Percentiles rank a stretch among this genome's conserved stretches.
These are phyloP conservation scores for Scheffersomyces cryptocercus DNA, from an alignment of 1,139 yeast genomes.

Conservation along the genomic window DNA sequence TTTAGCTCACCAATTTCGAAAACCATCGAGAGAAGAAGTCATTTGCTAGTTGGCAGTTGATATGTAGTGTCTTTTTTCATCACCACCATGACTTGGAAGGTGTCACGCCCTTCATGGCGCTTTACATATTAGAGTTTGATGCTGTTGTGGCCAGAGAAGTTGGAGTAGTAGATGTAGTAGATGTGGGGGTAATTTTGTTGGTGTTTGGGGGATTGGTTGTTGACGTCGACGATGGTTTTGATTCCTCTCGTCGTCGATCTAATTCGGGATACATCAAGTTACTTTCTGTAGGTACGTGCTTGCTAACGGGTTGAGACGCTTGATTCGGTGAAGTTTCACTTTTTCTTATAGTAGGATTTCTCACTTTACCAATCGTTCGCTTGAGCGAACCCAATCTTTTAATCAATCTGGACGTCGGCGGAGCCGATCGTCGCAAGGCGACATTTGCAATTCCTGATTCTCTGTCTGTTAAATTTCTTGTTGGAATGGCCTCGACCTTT, in stretches of 20 bases:
- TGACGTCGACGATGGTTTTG: constrained; percentile 1
- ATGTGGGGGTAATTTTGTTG: not conserved
- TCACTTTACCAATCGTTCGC: no score
- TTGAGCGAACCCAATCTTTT: no score
- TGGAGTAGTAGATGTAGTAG: not conserved
- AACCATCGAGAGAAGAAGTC: not conserved
- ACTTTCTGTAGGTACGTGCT: not conserved
- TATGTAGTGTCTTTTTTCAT: not conserved
- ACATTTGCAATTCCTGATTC: not conserved
- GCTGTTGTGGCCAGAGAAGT: not conserved
- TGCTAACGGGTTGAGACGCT: not conserved
- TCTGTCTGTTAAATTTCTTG: not conserved
- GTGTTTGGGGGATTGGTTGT: not conserved
- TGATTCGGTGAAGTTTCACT: no score
- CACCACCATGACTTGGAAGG: not conserved
- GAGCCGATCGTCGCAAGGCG: not conserved
- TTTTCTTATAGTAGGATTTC: no score
- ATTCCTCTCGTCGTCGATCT: not conserved
- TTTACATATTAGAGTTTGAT: not conserved
- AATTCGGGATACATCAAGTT: not conserved
- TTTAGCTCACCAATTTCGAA: no score
- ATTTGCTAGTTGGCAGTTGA: not conserved
- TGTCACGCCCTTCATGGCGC: not conserved
- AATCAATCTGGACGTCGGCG: no score
- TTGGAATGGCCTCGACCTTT: constrained; percentile 13